A percentile compares a stretch with the other conserved stretches of the same genome.
These are phyloP conservation scores for Colletotrichum sp. DNA, from an alignment of 2,329 filamentous ascomycete genomes.

Conservation along the genomic window DNA sequence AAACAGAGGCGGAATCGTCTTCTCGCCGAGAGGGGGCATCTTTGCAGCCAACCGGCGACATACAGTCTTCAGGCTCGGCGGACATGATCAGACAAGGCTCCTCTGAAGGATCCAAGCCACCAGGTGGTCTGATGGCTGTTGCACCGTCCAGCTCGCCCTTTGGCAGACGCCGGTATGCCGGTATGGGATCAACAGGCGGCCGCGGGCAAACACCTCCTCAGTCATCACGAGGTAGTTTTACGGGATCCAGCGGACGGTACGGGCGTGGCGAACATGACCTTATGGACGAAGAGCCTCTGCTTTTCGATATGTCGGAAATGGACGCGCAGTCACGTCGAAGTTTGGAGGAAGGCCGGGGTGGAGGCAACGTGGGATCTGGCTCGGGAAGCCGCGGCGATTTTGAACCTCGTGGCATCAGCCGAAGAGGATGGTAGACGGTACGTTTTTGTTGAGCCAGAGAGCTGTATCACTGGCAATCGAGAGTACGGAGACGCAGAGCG, in stretches of 20 bases:
- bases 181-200: slow-evolving; percentile 38
- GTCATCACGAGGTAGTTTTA: slow-evolving; percentile 51
- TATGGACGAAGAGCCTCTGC: slow-evolving; percentile 69
- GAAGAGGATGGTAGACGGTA: slow-evolving; percentile 39
- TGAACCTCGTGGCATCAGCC: slow-evolving; percentile 40
- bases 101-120: slow-evolving; percentile 49
- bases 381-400: slow-evolving; percentile 39
- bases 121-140: slow-evolving; percentile 46
- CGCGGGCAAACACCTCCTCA: slow-evolving; percentile 48
- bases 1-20: slow-evolving; percentile 40
- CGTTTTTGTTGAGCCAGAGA: not conserved
- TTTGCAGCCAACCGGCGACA: slow-evolving; percentile 49
- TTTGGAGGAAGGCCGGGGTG: slow-evolving; percentile 57
- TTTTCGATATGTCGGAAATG: slow-evolving; percentile 78
- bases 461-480: not conserved
- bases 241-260: slow-evolving; percentile 42
- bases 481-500: not conserved
- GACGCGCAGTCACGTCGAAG: slow-evolving; percentile 63
- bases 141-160: slow-evolving; percentile 49
- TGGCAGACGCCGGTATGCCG: slow-evolving; percentile 51
- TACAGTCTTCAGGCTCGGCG: slow-evolving; percentile 41
- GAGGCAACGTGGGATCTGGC: slow-evolving; percentile 41
- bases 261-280: slow-evolving; percentile 52
- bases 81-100: slow-evolving; percentile 46
- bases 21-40: not conserved